A percentile compares a stretch with the other conserved stretches of the same genome.
Conservation (phyloP, 2,329 filamentous ascomycete genomes). For the Cladosporium oxysporum region DNA sequence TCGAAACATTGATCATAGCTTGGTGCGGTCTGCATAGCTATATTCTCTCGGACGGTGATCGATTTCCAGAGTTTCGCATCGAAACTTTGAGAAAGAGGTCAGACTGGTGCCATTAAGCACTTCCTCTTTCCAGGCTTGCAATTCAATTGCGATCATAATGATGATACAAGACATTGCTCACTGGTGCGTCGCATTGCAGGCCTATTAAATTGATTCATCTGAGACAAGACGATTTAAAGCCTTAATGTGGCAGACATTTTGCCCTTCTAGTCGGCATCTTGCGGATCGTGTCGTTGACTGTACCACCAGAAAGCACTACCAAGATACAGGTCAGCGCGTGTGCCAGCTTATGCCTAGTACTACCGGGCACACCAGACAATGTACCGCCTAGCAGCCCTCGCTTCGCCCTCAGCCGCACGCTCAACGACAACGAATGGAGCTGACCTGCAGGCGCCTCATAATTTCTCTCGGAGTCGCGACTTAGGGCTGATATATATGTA, state of each 20-base stretch:
- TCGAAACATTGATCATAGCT: too few relatives aligned
- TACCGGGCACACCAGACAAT: background rate
- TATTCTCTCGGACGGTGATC: fast-evolving
- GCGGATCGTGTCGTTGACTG: too few relatives aligned
- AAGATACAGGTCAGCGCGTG: background rate
- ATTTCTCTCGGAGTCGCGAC: background rate
- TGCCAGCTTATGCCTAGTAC: background rate
- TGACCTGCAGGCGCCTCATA: background rate
- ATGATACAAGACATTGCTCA: too few relatives aligned
- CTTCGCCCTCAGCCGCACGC: background rate
- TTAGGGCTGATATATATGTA: background rate
- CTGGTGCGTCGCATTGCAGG: background rate
- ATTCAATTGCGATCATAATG: too few relatives aligned
- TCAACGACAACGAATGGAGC: background rate
- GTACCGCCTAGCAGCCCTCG: background rate
- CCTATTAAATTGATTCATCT: background rate
- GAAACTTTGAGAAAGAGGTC: too few relatives aligned
- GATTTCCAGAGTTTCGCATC: too few relatives aligned
- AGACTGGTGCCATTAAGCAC: too few relatives aligned
- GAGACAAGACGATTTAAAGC: too few relatives aligned
- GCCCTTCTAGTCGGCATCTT: background rate
- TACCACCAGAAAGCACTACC: background rate
- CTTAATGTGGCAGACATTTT: background rate
- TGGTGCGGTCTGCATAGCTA: too few relatives aligned
- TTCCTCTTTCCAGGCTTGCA: too few relatives aligned